Percentiles rank a stretch among this genome's conserved stretches.
phyloP scores from a whole-genome alignment of 2,329 filamentous ascomycete genomes.

The Colletotrichum viniferum region DNA sequence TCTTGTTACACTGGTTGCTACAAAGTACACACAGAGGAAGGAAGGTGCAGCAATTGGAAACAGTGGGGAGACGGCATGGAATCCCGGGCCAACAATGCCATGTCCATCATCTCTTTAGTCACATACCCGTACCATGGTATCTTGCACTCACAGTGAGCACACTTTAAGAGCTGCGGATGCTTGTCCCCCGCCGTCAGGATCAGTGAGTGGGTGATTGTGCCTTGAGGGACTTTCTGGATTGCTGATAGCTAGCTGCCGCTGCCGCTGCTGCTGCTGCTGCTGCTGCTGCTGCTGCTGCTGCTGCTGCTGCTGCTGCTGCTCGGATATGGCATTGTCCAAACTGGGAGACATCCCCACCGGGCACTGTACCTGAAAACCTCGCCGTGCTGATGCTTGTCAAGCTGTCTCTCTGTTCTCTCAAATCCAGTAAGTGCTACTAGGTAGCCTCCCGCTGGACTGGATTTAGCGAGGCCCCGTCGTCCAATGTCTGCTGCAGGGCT shows the following conservation, averaged over 20 bases:
- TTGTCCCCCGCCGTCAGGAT: not conserved
- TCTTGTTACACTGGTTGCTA: not conserved
- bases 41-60: not conserved
- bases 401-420: not conserved
- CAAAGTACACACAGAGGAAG: not conserved
- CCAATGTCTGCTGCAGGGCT: not conserved
- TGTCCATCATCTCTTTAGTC: not conserved
- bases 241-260: not conserved
- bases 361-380: slow-evolving; percentile 9
- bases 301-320: not conserved
- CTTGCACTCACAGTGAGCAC: not conserved
- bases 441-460: not conserved
- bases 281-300: not conserved
- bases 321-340: not conserved
- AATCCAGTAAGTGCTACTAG: not conserved
- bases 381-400: not conserved
- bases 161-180: not conserved
- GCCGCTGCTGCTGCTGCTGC: not conserved
- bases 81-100: not conserved
- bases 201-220: not conserved
- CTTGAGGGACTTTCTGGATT: not conserved
- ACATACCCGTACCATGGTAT: not conserved
- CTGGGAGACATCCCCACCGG: not conserved
- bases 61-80: not conserved
- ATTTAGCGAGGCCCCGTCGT: not conserved